Conservation (phyloP, 768 basidiomycete species). For the Suillus discolor region DNA sequence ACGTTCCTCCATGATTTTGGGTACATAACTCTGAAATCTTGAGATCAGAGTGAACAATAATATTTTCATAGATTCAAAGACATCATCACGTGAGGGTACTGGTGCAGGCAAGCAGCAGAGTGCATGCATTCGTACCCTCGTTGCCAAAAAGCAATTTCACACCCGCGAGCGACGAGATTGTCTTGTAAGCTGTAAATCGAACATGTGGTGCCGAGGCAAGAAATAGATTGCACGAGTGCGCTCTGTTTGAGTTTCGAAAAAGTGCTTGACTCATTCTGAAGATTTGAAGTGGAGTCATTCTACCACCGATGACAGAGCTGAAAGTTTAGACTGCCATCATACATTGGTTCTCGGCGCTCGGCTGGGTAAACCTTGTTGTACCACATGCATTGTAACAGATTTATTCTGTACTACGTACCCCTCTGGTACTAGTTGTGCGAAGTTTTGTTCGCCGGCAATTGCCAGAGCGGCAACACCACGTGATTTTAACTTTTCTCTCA, state of each 20-base stretch:
- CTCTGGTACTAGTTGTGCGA: too few species aligned
- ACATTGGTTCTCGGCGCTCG: not conserved
- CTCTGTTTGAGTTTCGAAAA: too few species aligned
- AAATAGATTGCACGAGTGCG: too few species aligned
- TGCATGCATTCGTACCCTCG: not conserved
- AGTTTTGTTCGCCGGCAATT: too few species aligned
- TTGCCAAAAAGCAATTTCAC: not conserved
- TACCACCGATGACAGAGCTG: too few species aligned
- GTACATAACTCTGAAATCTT: not conserved
- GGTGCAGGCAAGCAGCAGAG: too few species aligned
- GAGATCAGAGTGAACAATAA: not conserved
- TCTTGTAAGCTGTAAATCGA: not conserved
- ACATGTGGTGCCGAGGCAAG: not conserved
- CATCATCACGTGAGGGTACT: not conserved
- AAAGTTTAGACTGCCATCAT: too few species aligned
- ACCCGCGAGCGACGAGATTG: not conserved
- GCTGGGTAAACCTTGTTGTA: not conserved
- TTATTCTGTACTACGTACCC: too few species aligned
- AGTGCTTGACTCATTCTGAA: too few species aligned
- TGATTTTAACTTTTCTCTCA: not conserved
- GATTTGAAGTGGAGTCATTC: too few species aligned
- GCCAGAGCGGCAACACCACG: too few species aligned
- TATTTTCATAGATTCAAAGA: not conserved
- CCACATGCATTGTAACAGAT: not conserved
- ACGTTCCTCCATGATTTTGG: not conserved